These are phyloP conservation scores for Taphrina flavorubra DNA, from an alignment of 1,139 yeast genomes.

Conservation along the genomic window DNA sequence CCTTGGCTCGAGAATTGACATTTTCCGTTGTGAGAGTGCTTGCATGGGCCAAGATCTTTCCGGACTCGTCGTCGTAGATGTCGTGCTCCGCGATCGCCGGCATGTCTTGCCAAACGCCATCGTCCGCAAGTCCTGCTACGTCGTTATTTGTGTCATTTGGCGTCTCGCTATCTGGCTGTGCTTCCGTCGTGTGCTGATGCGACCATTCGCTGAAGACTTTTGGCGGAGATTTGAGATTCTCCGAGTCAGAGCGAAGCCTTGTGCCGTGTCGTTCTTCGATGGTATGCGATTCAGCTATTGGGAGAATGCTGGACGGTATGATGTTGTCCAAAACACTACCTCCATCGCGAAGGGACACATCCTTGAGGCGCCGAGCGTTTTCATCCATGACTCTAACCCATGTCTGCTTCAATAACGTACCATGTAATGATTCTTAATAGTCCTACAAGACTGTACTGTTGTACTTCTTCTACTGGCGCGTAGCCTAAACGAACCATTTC, in stretches of 20 bases:
- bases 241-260: background rate
- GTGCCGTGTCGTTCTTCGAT: constrained; percentile 16
- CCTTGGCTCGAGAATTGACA: constrained; percentile 55
- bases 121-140: constrained; percentile 46
- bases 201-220: constrained; percentile 39
- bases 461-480: too few species aligned
- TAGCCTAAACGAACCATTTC: too few species aligned
- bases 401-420: background rate
- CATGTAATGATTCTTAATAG: too few species aligned
- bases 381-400: background rate
- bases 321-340: constrained; percentile 1
- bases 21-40: constrained; percentile 48
- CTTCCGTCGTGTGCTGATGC: constrained; percentile 23
- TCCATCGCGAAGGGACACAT: background rate
- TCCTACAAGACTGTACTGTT: too few species aligned
- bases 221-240: background rate
- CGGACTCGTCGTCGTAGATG: constrained; percentile 62
- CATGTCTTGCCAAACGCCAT: constrained; percentile 64
- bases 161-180: background rate
- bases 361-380: constrained; percentile 1
- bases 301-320: background rate
- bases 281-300: background rate
- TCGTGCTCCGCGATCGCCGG: constrained; percentile 65
- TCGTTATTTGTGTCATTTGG: background rate
- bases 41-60: constrained; percentile 55